Base-by-base conservation (phyloP, 177 flowering plant species). In the Tripterygium wilfordii region DNA sequence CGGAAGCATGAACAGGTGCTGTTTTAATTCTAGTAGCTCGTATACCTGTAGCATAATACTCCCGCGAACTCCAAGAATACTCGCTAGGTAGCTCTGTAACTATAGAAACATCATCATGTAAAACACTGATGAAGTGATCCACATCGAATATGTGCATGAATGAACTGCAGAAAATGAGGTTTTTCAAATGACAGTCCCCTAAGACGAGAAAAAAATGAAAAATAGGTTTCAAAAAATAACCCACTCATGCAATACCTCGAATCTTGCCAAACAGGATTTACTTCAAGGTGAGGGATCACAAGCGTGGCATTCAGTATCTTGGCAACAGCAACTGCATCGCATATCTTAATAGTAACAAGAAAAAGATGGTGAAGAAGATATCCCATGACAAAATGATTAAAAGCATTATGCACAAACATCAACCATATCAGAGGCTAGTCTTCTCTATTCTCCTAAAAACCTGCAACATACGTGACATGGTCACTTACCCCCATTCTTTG, bases 291-390 rank as follows among this genome's bases (percentile, higher is more conserved):
- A 20, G 99, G 99, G 26, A 92, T 75, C 45, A 92, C 85, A 41
- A 92, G 82, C 0, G 97, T 94, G 29, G 97, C 95, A 66, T 89
- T 94, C 67, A 94, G 58, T 33, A 94, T 87, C 67, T 85, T 89
- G 30, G 97, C 99, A 63, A 89, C 97, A 48, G 96, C 96, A 64
- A 89, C 96, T 39, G 97, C 99, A 65, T 94, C 99, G 63, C 97
- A 94, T 21, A 94, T 78, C 98, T 92, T 40, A 16, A 14, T 13
- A 29, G 43, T 5, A 26, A 42, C 30, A 27, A 10, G 39, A 23
- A 10, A 23, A n/a, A 17, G 25, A 28, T n/a, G n/a, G n/a, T n/a
- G n/a, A n/a, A n/a, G n/a, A n/a, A n/a, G n/a, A n/a, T n/a, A n/a
- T n/a, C n/a, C n/a, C n/a, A n/a, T n/a, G 5, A 33, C 25, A 48